phyloP scores from a whole-genome alignment of 495 filamentous ascomycete species.

The Penicillium diatomitis region DNA sequence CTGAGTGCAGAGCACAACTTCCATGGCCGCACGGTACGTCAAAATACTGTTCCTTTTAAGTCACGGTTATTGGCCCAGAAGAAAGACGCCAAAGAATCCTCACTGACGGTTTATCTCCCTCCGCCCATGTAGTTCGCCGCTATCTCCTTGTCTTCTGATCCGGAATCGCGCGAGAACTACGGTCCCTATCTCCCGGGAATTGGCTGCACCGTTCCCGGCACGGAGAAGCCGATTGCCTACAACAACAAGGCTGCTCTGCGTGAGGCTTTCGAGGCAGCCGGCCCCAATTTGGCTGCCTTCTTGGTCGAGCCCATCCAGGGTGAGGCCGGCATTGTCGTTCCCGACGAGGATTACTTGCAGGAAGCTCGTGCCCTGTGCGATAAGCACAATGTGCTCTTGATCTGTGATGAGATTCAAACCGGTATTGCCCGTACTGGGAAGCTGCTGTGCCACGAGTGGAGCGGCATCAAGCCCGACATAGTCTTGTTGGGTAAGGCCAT shows the following conservation, averaged over 20 bases:
- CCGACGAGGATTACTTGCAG: constrained; percentile 77
- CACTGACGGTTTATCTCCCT: constrained; percentile 7
- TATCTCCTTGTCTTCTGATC: constrained; percentile 88
- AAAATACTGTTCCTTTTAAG: too few species aligned
- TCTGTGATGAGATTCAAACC: constrained; percentile 98
- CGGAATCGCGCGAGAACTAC: constrained; percentile 93
- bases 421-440: constrained; percentile 90
- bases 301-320: constrained; percentile 97
- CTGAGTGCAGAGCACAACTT: constrained; percentile 88
- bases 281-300: constrained; percentile 82
- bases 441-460: constrained; percentile 91
- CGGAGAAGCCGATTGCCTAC: constrained; percentile 69
- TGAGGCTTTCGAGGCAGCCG: constrained; percentile 68
- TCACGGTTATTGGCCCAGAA: too few species aligned
- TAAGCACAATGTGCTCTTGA: constrained; percentile 86
- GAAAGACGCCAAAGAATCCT: background rate
- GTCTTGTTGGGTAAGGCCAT: constrained; percentile 95
- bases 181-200: constrained; percentile 89
- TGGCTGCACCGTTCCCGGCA: constrained; percentile 68
- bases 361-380: constrained; percentile 81
- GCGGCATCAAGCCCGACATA: constrained; percentile 88
- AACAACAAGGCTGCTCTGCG: constrained; percentile 77
- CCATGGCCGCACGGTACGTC: constrained; percentile 82
- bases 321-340: constrained; percentile 94
- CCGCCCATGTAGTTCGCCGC: constrained; percentile 67